Conservation (phyloP, 331 rosid genomes). For the Prunus yedoensis region DNA sequence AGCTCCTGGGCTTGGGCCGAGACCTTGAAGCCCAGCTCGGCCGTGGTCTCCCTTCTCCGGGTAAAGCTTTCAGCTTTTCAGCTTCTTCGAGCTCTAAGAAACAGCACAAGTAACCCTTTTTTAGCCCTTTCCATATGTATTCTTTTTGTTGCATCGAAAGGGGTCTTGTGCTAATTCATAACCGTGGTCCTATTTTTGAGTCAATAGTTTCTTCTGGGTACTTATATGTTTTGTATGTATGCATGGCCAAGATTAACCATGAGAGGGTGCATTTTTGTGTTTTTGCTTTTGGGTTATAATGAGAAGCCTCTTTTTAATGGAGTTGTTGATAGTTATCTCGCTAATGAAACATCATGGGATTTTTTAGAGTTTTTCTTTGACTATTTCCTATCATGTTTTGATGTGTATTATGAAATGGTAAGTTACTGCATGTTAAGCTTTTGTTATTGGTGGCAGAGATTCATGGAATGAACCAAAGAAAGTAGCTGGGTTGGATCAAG, state of each 20-base stretch:
- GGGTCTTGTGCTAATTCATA: too few species aligned
- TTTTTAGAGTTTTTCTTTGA: not conserved
- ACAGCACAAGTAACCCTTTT: not conserved
- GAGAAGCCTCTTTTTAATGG: not conserved
- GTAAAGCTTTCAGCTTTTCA: slow-evolving; percentile 20
- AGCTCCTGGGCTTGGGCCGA: slow-evolving; percentile 91
- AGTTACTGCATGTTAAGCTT: slow-evolving; percentile 9
- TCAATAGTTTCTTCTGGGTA: too few species aligned
- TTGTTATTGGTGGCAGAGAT: slow-evolving; percentile 45
- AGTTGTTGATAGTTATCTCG: not conserved
- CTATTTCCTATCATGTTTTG: not conserved
- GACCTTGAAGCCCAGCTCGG: slow-evolving; percentile 87
- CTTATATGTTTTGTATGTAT: not conserved
- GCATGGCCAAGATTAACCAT: not conserved
- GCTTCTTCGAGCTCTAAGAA: not conserved
- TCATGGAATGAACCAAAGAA: slow-evolving; percentile 70
- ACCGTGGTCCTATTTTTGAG: too few species aligned
- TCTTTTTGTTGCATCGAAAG: not conserved
- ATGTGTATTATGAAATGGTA: not conserved
- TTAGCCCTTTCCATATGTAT: not conserved
- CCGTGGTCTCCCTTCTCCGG: slow-evolving; percentile 52
- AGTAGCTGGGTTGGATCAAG: slow-evolving; percentile 58
- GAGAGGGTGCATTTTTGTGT: not conserved
- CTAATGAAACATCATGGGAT: not conserved
- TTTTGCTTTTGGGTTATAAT: not conserved